Conservation (phyloP, 768 basidiomycete genomes). For the Lactarius pseudohatsudake region DNA sequence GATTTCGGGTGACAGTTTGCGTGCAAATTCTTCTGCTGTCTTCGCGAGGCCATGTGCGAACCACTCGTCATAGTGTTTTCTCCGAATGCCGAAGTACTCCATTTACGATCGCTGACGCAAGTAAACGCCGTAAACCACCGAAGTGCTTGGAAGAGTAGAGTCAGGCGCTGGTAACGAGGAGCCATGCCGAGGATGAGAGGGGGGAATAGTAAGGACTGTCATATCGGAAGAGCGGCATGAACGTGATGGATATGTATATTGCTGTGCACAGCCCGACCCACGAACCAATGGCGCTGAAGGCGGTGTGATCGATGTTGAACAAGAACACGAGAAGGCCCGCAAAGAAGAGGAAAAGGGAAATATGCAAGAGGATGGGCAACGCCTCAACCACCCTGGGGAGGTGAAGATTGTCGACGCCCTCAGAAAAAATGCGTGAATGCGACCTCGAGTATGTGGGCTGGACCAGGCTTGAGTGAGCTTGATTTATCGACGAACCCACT, state of each 20-base stretch:
- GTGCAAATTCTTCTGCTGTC: background rate
- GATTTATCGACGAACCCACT: no score
- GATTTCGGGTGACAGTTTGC: background rate
- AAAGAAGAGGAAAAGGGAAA: conserved; percentile 13
- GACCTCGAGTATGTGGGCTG: conserved; percentile 5
- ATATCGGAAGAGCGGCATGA: background rate
- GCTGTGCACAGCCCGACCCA: background rate
- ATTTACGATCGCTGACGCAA: background rate
- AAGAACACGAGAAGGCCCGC: conserved; percentile 5
- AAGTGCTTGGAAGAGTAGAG: background rate
- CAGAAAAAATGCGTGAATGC: background rate
- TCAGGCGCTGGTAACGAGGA: background rate
- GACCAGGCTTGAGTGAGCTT: background rate
- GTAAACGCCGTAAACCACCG: background rate
- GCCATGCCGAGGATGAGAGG: background rate
- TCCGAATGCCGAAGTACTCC: background rate
- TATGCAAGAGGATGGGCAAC: background rate
- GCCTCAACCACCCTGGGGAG: background rate
- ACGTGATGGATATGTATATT: background rate
- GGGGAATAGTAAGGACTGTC: background rate
- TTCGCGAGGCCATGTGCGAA: background rate
- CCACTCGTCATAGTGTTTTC: background rate
- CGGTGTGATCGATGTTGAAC: conserved; percentile 3
- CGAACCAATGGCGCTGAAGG: background rate
- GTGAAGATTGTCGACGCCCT: background rate